These are phyloP conservation scores for Sphaerostilbella broomeana DNA, from an alignment of 2,329 filamentous ascomycete genomes.

Conservation along the genomic window DNA sequence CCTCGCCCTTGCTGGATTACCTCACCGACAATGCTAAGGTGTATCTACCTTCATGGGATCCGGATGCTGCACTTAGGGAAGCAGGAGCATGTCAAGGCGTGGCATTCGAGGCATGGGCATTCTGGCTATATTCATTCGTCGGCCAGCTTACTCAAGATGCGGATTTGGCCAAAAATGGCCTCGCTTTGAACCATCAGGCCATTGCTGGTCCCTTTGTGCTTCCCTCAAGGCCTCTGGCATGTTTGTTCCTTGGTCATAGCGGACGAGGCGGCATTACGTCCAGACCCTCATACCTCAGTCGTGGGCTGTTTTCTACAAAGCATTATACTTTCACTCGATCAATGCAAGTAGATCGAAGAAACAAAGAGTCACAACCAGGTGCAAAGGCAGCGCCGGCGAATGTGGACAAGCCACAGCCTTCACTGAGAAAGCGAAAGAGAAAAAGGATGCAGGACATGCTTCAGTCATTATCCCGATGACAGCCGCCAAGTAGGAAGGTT, in stretches of 20 bases:
- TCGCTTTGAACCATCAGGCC: constrained; percentile 22
- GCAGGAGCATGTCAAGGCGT: constrained; percentile 27
- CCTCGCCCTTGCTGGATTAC: constrained; percentile 29
- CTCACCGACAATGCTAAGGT: constrained; percentile 28
- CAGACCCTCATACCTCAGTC: constrained; percentile 30
- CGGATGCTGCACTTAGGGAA: constrained; percentile 23
- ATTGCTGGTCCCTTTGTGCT: constrained; percentile 32
- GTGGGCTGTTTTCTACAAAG: constrained; percentile 28
- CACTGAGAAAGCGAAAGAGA: constrained; percentile 27
- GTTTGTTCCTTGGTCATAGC: constrained; percentile 32
- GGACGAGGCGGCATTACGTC: constrained; percentile 28
- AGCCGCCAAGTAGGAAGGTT: not conserved
- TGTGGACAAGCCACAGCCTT: constrained; percentile 14
- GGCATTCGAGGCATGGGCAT: constrained; percentile 34
- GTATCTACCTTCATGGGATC: constrained; percentile 25
- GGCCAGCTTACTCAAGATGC: constrained; percentile 31
- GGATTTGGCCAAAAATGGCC: constrained; percentile 24
- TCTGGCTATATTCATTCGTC: constrained; percentile 36
- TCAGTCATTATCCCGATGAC: constrained; percentile 21
- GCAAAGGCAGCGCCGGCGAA: not conserved
- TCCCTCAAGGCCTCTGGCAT: constrained; percentile 33
- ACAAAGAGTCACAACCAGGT: not conserved
- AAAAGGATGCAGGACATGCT: constrained; percentile 30
- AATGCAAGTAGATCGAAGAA: constrained; percentile 2
- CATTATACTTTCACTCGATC: constrained; percentile 29